Evolutionary conservation across 1,139 yeast species (phyloP), one percentile per base, ranked within the genome.

Genomic region (Debaryomyces sp.): DNA sequence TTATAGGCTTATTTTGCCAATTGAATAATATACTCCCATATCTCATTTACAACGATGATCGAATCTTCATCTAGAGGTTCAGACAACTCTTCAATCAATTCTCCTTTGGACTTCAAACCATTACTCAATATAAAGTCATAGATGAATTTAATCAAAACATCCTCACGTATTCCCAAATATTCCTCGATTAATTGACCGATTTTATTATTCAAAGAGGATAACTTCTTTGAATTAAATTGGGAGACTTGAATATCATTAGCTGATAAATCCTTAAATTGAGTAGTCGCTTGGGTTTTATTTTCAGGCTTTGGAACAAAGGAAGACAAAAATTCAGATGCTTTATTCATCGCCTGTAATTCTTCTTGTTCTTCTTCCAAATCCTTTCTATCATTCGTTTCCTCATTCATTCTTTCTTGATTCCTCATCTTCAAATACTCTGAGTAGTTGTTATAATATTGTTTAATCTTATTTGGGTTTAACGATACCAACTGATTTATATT

Each of bases 41-140:
- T 59, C 46, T 71, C 74, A 22, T 75, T 70, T 2, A 75, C 77
- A 45, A 80, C 72, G 15, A 61, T 63, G n/a, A 57, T 62, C 1
- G 85, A 78, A 59, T 82, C 87, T 34, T 82, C 85, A 51, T 82
- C 85, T 37, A 81, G 63, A 1, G 84, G 78, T 54, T 82, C 85
- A 7, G 63, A 61, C 44, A 82, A 66, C 50, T 81, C 87, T 7
- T 64, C 62, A 13, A 73, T 54, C 43, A 81, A 67, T 13, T 60
- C 67, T 3, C 63, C 54, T 43, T 68, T 69, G 2, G 62, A 59
- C 4, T 52, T 51, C 13, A 70, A 59, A 46, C 66, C 66, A 34
- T 71, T 63, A 4, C 61, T 65, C 22, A 63, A 55, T 7, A 81
- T 60, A 47, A 73, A 69, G 23, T 69, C 69, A 41, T 67, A 59